These are phyloP conservation scores for Zygosaccharomyces bailii DNA, from an alignment of 805 yeast genomes.

Conservation along the genomic window DNA sequence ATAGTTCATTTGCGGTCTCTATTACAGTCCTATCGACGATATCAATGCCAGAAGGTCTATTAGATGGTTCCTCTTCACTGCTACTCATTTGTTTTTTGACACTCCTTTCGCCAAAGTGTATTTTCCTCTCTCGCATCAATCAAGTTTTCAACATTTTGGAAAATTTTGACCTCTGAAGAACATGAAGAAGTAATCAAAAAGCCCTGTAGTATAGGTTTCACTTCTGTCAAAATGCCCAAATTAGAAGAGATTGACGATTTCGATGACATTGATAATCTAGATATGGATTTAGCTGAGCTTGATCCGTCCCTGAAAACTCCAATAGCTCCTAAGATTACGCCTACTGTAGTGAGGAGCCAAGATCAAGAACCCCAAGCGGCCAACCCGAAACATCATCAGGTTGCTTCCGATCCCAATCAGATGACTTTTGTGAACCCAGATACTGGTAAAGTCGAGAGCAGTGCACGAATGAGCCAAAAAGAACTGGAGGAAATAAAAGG, in stretches of 20 bases:
- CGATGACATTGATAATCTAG: conserved; percentile 87
- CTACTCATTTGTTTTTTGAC: conserved; percentile 1
- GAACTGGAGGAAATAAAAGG: conserved; percentile 61
- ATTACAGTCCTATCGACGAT: conserved; percentile 15
- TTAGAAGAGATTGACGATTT: conserved; percentile 72
- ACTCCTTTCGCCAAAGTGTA: too few relatives aligned
- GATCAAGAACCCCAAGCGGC: conserved; percentile 36
- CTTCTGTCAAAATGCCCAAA: conserved; percentile 50
- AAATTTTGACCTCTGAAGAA: background rate
- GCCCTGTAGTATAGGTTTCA: background rate
- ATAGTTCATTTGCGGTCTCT: conserved; percentile 30
- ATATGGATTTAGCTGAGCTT: conserved; percentile 89
- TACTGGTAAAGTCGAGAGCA: conserved; percentile 31
- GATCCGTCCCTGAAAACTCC: conserved; percentile 70
- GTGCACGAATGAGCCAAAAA: conserved; percentile 43
- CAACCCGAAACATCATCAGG: background rate
- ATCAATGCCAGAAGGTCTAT: background rate
- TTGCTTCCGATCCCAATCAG: conserved; percentile 11
- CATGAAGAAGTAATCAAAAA: background rate
- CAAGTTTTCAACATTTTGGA: background rate
- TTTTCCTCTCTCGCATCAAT: too few relatives aligned
- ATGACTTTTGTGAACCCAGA: conserved; percentile 27
- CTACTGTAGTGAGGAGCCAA: conserved; percentile 59
- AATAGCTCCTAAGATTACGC: conserved; percentile 64
- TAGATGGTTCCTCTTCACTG: conserved; percentile 1